Evolutionary conservation across 2,329 filamentous ascomycete species (phyloP), one percentile per base, ranked within the genome.

Genomic region (Torrubiellomyces zombiae): DNA sequence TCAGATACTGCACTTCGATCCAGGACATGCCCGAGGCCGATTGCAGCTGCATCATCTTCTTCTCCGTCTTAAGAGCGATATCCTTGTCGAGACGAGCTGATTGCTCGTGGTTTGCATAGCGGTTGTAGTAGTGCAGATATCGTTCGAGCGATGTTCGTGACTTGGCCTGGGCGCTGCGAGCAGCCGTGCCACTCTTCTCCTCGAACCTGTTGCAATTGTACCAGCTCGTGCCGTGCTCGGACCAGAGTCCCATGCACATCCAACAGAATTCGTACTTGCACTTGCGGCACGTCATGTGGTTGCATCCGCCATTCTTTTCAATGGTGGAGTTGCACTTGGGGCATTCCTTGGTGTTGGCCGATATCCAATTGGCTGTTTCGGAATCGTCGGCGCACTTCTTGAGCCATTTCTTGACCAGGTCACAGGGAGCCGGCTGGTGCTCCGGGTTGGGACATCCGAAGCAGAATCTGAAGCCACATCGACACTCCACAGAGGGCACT

Each of bases 211-310:
- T 98, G 64, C 89, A 98, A 51, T 93, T 98, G 60, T 98, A 98
- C 89, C 89, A 98, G 53, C 82, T 93, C 4, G 86, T 98, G 34
- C 89, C 89, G 47, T 98, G 89, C 52, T 98, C 89, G 1, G 83
- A 91, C 89, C 89, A 98, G 1, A 93, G 60, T 0, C 89, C 89
- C 89, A 98, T 98, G 45, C 89, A 98, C 79, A 98, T 95, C 89
- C 89, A 98, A 56, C 89, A 98, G 44, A 98, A 94, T 44, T 94
- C 85, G 44, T 94, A 75, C 43, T 83, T 82, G 58, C 85, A 94
- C 51, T 94, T 94, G 28, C 85, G 65, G 48, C 85, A 94, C 0
- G 85, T 94, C 85, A 94, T 94, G 50, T 94, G 85, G 55, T 94
- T 94, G 58, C 85, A 94, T 4, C 85, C 85, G 26, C 85, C 85